Percentiles rank a stretch among this genome's conserved stretches.
Evolutionary conservation across 257 asterid genomes (phyloP).

Genomic region (Nicotiana otophora): DNA sequence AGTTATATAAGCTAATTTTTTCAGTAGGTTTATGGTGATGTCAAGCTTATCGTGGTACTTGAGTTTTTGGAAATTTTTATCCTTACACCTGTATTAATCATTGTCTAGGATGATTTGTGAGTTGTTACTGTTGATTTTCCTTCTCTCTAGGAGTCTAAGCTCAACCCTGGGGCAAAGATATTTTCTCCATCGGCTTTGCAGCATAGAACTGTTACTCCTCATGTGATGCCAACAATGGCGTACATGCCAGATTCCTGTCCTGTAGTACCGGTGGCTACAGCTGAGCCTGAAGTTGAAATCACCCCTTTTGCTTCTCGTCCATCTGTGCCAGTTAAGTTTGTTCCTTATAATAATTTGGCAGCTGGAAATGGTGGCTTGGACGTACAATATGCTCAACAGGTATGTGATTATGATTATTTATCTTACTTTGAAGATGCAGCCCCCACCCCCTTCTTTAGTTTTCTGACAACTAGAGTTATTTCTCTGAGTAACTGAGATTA

Average conservation of each 20-base stretch:
- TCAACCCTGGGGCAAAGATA: constrained; percentile 80
- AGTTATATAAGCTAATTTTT: not conserved
- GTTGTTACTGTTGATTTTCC: not conserved
- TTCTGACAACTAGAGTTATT: not conserved
- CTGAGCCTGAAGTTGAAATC: constrained; percentile 48
- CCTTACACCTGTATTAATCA: not conserved
- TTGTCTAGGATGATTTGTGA: not conserved
- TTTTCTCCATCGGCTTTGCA: constrained; percentile 61
- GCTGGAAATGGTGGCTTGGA: constrained; percentile 43
- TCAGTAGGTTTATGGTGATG: not conserved
- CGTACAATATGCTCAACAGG: constrained; percentile 51
- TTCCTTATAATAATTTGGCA: constrained; percentile 33
- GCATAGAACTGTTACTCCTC: constrained; percentile 46
- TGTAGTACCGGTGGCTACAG: constrained; percentile 35
- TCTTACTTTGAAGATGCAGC: not conserved
- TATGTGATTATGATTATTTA: constrained; percentile 25
- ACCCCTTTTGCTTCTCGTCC: constrained; percentile 35
- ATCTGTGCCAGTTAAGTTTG: constrained; percentile 49
- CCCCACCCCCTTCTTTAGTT: not conserved
- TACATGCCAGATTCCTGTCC: constrained; percentile 34
- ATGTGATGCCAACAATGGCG: constrained; percentile 39
- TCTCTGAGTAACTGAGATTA: not conserved
- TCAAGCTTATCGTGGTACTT: constrained; percentile 3
- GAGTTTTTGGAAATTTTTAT: not conserved
- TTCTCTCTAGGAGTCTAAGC: constrained; percentile 63